Base-by-base conservation (phyloP, 257 asterid species). In the Cinchona pubescens region DNA sequence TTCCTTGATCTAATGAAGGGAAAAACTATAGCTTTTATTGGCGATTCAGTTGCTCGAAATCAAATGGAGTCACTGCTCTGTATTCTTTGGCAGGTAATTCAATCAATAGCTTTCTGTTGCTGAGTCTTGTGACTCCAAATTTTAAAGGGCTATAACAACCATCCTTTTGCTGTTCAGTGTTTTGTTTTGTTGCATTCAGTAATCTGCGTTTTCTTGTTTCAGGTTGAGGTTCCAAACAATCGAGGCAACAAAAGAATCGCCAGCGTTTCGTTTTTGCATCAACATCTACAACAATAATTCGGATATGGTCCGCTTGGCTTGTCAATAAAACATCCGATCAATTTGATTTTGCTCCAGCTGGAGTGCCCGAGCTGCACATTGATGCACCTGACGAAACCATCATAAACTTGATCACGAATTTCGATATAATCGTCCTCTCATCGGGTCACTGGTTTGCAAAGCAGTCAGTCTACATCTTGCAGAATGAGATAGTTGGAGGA, bases 391-490 rank as follows among this genome's bases (percentile, higher is more conserved):
- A 95, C 71, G 96, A 92, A 64, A 83, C 67, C 51, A 91, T 95
- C 89, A 90, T 95, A 96, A 87, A 91, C 72, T 40, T 81, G 40
- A 77, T 92, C 35, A 86, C 87, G 23, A 79, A 67, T 21, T 92
- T 88, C 67, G 96, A 92, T 48, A 96, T 95, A 19, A 43, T 90
- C 27, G 93, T 95, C 76, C 90, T 95, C 79, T 95, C 99, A 61
- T 92, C 99, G 1, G 99, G 99, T 79, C 99, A 95, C 83, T 95
- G 99, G 99, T 95, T 95, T 75, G 96, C 96, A 64, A 95, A 92
- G 82, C 91, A 87, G 73, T 91, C 98, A 0, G 98, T 86, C 46
- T 95, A 95, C 76, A 83, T 95, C 35, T 71, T 88, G 84, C 90
- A 92, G 87, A 86, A 90, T 59, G 91, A 91, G 88, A 87, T 92